Evolutionary conservation across 2,329 filamentous ascomycete genomes (phyloP).

Genomic region (Erysiphe pulchra): DNA sequence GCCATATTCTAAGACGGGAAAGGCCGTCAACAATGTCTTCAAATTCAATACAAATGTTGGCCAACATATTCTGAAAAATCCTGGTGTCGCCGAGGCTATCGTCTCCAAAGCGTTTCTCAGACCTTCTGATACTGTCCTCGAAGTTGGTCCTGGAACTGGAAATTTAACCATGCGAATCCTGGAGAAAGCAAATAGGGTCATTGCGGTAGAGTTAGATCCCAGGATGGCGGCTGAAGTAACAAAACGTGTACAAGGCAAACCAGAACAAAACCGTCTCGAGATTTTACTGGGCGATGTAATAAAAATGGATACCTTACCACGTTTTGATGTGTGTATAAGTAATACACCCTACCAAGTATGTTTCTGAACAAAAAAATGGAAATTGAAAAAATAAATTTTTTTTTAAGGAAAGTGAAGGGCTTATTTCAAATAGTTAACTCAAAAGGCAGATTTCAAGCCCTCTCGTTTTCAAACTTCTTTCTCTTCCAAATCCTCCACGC

Average conservation of each 20-base stretch:
- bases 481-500: slow-evolving; percentile 56
- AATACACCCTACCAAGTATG: slow-evolving; percentile 36
- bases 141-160: slow-evolving; percentile 76
- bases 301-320: slow-evolving; percentile 39
- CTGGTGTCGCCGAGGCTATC: slow-evolving; percentile 57
- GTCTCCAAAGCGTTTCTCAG: slow-evolving; percentile 75
- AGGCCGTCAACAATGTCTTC: slow-evolving; percentile 54
- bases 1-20: slow-evolving; percentile 12
- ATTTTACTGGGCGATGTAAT: slow-evolving; percentile 82
- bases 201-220: slow-evolving; percentile 80
- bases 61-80: slow-evolving; percentile 75
- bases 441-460: slow-evolving; percentile 52
- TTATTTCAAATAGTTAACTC: slow-evolving; percentile 5
- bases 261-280: slow-evolving; percentile 60
- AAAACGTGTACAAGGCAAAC: slow-evolving; percentile 76
- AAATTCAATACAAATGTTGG: slow-evolving; percentile 49
- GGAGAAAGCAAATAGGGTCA: slow-evolving; percentile 56
- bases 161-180: slow-evolving; percentile 78
- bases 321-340: slow-evolving; percentile 63
- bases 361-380: neutral
- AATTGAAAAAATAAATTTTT: no score
- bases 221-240: slow-evolving; percentile 80
- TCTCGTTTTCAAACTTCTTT: slow-evolving; percentile 65
- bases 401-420: no score
- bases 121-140: slow-evolving; percentile 66